Conservation (phyloP, 768 basidiomycete species). For the Clitopilus passeckerianus region DNA sequence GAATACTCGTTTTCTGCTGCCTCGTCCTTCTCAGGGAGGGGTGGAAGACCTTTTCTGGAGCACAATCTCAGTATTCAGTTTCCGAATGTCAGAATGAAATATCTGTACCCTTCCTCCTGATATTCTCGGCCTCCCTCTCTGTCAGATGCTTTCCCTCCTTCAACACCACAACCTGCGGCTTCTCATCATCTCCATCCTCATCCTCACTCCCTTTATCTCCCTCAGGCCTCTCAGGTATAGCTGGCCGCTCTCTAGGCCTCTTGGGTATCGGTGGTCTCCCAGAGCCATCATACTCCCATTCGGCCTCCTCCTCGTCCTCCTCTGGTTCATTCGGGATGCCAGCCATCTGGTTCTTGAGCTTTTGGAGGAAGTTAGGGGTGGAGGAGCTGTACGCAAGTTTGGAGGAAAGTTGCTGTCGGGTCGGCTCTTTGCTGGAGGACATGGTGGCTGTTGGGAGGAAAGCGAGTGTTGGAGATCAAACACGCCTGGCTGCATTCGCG, state of each 20-base stretch:
- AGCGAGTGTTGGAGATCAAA: not conserved
- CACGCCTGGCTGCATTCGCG: not conserved
- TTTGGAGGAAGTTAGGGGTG: conserved; percentile 61
- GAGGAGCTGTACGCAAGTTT: conserved; percentile 58
- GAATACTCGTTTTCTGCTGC: conserved; percentile 1
- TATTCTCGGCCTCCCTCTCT: conserved; percentile 72
- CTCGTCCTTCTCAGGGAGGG: conserved; percentile 35
- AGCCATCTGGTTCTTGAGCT: conserved; percentile 57
- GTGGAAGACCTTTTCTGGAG: conserved; percentile 53
- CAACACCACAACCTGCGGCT: conserved; percentile 85
- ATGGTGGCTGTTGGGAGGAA: conserved; percentile 13
- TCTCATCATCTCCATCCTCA: conserved; percentile 72
- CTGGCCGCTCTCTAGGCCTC: conserved; percentile 37
- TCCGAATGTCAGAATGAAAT: not conserved
- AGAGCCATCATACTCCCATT: conserved; percentile 62
- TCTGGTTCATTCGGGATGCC: conserved; percentile 48
- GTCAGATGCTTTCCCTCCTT: conserved; percentile 86
- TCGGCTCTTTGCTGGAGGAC: conserved; percentile 48
- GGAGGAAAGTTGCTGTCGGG: conserved; percentile 66
- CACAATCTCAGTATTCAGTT: conserved; percentile 2
- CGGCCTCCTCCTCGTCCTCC: conserved; percentile 38
- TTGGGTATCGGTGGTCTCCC: conserved; percentile 72
- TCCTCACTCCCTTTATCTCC: conserved; percentile 70
- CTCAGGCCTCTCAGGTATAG: conserved; percentile 64
- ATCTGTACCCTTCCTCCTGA: conserved; percentile 61